phyloP scores from a whole-genome alignment of 352 stramenopile species.

The Globisporangium yorkense region DNA sequence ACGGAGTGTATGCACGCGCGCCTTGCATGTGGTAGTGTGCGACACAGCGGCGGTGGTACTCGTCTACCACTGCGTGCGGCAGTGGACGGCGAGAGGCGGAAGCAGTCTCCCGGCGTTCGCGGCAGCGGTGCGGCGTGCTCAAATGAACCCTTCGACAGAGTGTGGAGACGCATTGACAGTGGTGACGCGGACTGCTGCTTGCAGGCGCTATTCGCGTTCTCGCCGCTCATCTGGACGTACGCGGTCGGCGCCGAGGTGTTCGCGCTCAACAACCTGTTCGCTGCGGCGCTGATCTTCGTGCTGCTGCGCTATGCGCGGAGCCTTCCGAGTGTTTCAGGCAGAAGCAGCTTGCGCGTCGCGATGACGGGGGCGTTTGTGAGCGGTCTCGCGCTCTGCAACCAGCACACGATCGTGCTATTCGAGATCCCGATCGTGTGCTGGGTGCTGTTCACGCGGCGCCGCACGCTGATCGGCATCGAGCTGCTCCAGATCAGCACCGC shows the following conservation, averaged over 20 bases:
- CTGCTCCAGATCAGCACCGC: constrained; percentile 32
- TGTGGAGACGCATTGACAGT: not conserved
- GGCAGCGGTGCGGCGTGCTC: constrained; percentile 31
- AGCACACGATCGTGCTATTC: constrained; percentile 95
- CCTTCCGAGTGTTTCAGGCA: not conserved
- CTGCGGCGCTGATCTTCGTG: constrained; percentile 67
- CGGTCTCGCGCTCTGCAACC: constrained; percentile 93
- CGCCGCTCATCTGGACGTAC: constrained; percentile 94
- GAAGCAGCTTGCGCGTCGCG: constrained; percentile 15
- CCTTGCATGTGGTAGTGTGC: constrained; percentile 29
- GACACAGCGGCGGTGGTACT: constrained; percentile 42
- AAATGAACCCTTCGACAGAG: no score
- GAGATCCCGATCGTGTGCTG: constrained; percentile 82
- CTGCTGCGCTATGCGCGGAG: constrained; percentile 41
- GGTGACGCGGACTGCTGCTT: not conserved
- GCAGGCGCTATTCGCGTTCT: constrained; percentile 87
- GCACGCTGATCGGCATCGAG: constrained; percentile 24
- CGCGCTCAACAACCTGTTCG: constrained; percentile 94
- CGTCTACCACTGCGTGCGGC: constrained; percentile 52
- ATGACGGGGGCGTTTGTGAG: constrained; percentile 79
- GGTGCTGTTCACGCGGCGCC: constrained; percentile 52
- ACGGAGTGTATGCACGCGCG: not conserved
- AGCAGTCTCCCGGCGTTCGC: constrained; percentile 28
- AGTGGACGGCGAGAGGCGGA: constrained; percentile 22
- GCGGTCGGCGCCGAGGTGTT: constrained; percentile 94